These are phyloP conservation scores for Phytopythium aichiense DNA, from an alignment of 352 stramenopile genomes.

Conservation along the genomic window DNA sequence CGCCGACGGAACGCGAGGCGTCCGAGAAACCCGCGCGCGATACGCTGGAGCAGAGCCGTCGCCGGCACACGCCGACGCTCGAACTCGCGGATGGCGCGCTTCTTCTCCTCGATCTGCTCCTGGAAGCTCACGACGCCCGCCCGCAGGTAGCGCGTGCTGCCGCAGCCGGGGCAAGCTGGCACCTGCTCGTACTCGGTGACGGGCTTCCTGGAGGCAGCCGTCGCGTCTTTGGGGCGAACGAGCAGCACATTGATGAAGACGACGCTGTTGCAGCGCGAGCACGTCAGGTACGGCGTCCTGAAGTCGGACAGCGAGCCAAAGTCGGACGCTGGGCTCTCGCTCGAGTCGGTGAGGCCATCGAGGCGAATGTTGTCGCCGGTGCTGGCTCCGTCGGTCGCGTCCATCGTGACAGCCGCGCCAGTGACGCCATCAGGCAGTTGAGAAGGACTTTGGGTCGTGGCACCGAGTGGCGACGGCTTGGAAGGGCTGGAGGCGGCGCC, in stretches of 20 bases:
- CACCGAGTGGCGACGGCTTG: not conserved
- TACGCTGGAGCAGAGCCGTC: slow-evolving; percentile 50
- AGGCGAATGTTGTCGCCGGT: not conserved
- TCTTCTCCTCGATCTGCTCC: slow-evolving; percentile 67
- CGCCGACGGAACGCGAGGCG: slow-evolving; percentile 46
- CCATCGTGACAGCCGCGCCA: not conserved
- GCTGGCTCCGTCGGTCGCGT: not conserved
- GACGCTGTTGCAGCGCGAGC: slow-evolving; percentile 72
- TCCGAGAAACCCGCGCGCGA: slow-evolving; percentile 59
- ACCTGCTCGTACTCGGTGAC: slow-evolving; percentile 50
- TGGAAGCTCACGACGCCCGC: slow-evolving; percentile 73
- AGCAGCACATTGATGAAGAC: slow-evolving; percentile 65
- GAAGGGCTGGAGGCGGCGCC: not conserved
- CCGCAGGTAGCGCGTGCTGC: slow-evolving; percentile 63
- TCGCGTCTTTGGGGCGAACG: slow-evolving; percentile 30
- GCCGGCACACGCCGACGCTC: slow-evolving; percentile 48
- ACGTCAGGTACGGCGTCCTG: slow-evolving; percentile 76
- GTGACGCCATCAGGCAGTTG: not conserved
- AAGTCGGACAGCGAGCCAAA: slow-evolving; percentile 12
- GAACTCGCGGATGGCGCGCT: slow-evolving; percentile 58
- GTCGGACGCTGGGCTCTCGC: not conserved
- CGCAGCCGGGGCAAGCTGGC: slow-evolving; percentile 54
- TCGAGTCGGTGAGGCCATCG: not conserved
- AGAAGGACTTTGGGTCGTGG: not conserved
- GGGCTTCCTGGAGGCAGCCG: slow-evolving; percentile 8